These are phyloP conservation scores for Mortierella sp. DNA, from an alignment of 371 early-diverging fungal genomes.

Conservation along the genomic window DNA sequence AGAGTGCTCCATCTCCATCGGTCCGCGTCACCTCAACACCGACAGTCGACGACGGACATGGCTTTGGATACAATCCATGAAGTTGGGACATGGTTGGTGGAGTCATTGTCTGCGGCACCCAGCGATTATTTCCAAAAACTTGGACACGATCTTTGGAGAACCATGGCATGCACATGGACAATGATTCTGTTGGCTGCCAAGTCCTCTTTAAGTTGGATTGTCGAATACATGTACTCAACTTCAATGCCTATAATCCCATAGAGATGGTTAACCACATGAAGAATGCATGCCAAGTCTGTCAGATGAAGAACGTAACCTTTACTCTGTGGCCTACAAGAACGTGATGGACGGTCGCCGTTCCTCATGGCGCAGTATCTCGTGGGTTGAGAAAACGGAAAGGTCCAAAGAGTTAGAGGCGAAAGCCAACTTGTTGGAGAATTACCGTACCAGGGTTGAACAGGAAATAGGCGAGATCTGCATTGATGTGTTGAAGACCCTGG, in stretches of 20 bases:
- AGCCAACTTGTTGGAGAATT: constrained; percentile 88
- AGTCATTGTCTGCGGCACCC: no score
- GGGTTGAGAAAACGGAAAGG: constrained; percentile 98
- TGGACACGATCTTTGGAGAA: no score
- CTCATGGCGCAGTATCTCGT: constrained; percentile 99
- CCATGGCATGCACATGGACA: no score
- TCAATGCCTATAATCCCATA: constrained; percentile 33
- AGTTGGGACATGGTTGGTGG: no score
- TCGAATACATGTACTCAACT: no score
- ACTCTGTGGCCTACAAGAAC: constrained; percentile 99
- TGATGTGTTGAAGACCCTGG: constrained; percentile 94
- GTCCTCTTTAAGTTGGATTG: no score
- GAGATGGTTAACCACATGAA: constrained; percentile 98
- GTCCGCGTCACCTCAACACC: no score
- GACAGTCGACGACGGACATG: no score
- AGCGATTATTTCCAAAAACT: no score
- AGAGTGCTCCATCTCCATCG: background rate
- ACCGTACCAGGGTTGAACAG: constrained; percentile 91
- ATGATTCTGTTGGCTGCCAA: background rate
- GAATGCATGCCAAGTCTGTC: constrained; percentile 83
- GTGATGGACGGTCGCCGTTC: constrained; percentile 99
- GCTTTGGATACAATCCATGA: no score
- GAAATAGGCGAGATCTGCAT: constrained; percentile 96
- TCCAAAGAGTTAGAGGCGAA: constrained; percentile 88
- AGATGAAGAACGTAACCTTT: constrained; percentile 98